phyloP scores from a whole-genome alignment of 306 rosid species.

The Chamaecrista fasciculata region DNA sequence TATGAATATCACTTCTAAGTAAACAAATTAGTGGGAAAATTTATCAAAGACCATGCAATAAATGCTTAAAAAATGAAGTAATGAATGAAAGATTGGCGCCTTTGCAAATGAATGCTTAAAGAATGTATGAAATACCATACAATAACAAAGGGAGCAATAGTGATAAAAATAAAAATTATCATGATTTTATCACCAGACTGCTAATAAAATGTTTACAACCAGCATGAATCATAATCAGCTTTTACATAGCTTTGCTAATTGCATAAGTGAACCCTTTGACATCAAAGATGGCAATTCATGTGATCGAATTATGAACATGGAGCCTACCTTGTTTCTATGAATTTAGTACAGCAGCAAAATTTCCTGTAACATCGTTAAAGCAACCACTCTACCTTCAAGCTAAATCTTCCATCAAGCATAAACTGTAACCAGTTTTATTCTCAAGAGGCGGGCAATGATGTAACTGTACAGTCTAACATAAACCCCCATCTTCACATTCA shows the following conservation, averaged over 20 bases:
- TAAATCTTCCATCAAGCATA: slow-evolving; percentile 32
- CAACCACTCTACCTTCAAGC: slow-evolving; percentile 28
- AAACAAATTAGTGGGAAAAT: too few relatives aligned
- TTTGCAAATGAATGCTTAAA: not conserved
- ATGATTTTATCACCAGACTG: slow-evolving; percentile 24
- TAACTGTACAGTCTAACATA: slow-evolving; percentile 47
- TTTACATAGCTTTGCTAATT: slow-evolving; percentile 24
- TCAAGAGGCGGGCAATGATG: slow-evolving; percentile 33
- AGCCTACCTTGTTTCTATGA: slow-evolving; percentile 30
- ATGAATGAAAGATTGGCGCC: not conserved
- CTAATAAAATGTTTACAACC: slow-evolving; percentile 37
- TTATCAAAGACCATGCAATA: too few relatives aligned
- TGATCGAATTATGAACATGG: slow-evolving; percentile 20
- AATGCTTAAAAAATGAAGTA: too few relatives aligned
- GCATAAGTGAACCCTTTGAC: slow-evolving; percentile 33
- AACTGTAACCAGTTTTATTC: slow-evolving; percentile 37
- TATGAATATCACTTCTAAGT: too few relatives aligned
- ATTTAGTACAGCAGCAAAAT: slow-evolving; percentile 32
- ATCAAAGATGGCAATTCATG: slow-evolving; percentile 28
- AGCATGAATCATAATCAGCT: slow-evolving; percentile 34
- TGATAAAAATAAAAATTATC: not conserved
- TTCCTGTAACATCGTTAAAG: slow-evolving; percentile 24
- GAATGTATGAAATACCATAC: not conserved
- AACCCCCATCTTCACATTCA: slow-evolving; percentile 38
- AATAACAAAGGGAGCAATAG: not conserved